phyloP scores from a whole-genome alignment of 106 monocot genomes.

The Allium cepa region DNA sequence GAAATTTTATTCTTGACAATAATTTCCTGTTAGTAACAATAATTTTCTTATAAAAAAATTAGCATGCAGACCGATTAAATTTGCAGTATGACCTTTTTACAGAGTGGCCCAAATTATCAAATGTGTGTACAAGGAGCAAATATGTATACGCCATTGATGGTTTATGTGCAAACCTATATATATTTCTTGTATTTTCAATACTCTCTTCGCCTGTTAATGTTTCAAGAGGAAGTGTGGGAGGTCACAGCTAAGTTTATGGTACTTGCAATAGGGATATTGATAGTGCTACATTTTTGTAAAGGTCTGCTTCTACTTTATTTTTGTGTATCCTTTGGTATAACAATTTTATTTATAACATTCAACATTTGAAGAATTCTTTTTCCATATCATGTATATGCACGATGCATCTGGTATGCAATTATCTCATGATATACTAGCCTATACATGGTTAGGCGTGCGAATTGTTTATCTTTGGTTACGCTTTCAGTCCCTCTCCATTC shows the following conservation, averaged over 20 bases:
- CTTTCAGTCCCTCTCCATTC: conserved; percentile 73
- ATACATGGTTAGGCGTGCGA: conserved; percentile 69
- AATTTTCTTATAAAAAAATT: too few relatives aligned
- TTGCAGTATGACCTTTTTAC: too few relatives aligned
- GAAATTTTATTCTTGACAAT: too few relatives aligned
- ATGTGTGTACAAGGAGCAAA: too few relatives aligned
- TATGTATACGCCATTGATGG: too few relatives aligned
- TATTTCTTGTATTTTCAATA: too few relatives aligned
- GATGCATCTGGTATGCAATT: conserved; percentile 53
- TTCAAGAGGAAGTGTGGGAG: conserved; percentile 99
- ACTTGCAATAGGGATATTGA: conserved; percentile 70
- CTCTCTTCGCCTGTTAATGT: too few relatives aligned
- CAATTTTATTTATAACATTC: conserved; percentile 6
- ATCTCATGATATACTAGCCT: conserved; percentile 42
- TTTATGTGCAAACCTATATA: too few relatives aligned
- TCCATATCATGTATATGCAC: conserved; percentile 21
- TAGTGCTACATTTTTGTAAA: conserved; percentile 45
- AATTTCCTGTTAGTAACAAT: too few relatives aligned
- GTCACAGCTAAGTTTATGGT: conserved; percentile 89
- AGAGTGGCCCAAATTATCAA: too few relatives aligned
- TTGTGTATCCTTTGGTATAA: not conserved
- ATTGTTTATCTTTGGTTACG: conserved; percentile 82
- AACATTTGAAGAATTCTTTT: not conserved
- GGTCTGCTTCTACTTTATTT: not conserved
- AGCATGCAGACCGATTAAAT: too few relatives aligned